Base-by-base conservation (phyloP, 2,329 filamentous ascomycete species). In the Ceratocystis papillata region DNA sequence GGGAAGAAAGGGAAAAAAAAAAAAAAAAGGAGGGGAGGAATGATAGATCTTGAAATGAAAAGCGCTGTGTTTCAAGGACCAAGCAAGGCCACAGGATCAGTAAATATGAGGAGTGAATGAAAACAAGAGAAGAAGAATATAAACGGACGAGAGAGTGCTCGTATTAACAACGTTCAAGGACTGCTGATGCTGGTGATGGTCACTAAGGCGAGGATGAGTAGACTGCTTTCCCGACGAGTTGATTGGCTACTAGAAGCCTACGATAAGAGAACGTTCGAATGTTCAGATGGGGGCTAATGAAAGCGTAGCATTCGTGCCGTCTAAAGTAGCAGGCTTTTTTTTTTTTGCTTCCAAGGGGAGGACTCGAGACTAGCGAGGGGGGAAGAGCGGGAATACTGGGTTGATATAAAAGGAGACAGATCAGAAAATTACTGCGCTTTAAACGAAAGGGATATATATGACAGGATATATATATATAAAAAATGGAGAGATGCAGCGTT, bases 401-500 rank as follows among this genome's bases (percentile, higher is more conserved):
- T 53, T 10, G 45, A 53, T 53, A 59, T 33, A 59, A 59, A 59
- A 59, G 53, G 53, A 33, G 53, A 37, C 53, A 59, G 37, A 10
- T 59, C 53, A 59, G 25, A 59, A 50, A 59, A n/a, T 33, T 59
- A 30, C 53, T 22, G 53, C 5, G 53, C 53, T 30, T 30, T 17
- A 17, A 59, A 37, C 3, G 17, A 59, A 59, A 59, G 53, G 53
- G 53, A 59, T 37, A 59, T 59, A 59, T 59, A 59, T 59, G 28
- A 59, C 28, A 59, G 25, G 30, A 48, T 63, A 45, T 50, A 20
- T 45, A 62, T 37, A 63, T 20, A 45, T 20, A 28, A 30, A 62
- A 48, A 46, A 57, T 57, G 53, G 61, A 63, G 44, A 45, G 61
- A 33, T n/a, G 61, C 44, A 46, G 61, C 25, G 61, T 45, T 8